Conservation (phyloP, 78 protist genomes). For the Dictyostelium purpureum region DNA sequence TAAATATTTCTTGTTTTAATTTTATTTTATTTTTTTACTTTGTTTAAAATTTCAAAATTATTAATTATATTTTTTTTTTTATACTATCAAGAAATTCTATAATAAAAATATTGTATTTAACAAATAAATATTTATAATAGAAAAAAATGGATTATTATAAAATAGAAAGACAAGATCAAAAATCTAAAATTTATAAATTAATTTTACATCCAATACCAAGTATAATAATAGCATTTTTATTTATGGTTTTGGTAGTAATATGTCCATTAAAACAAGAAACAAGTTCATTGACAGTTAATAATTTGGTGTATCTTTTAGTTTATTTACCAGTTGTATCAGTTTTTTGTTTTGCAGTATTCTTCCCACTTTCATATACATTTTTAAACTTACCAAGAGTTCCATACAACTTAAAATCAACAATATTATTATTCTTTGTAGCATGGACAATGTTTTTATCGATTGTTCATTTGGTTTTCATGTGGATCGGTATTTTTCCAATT, state of each 20-base stretch:
- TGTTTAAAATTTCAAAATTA: too few relatives aligned
- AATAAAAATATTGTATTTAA: neutral
- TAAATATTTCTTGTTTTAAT: too few relatives aligned
- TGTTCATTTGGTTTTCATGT: neutral
- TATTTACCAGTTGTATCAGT: slow-evolving; percentile 40
- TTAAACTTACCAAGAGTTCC: slow-evolving; percentile 55
- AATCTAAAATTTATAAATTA: neutral
- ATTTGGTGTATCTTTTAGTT: slow-evolving; percentile 11
- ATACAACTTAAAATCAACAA: neutral
- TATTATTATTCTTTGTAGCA: neutral
- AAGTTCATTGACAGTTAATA: neutral
- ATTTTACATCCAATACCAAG: slow-evolving; percentile 7
- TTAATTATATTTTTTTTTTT: too few relatives aligned
- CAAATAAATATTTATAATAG: neutral
- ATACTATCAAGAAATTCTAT: neutral
- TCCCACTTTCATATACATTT: slow-evolving; percentile 20
- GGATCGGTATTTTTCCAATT: neutral
- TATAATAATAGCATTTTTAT: slow-evolving; percentile 2
- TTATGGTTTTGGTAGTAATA: slow-evolving; percentile 24
- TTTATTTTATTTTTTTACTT: too few relatives aligned
- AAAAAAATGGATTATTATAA: slow-evolving; percentile 2
- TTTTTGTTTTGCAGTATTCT: slow-evolving; percentile 55
- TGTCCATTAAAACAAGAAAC: slow-evolving; percentile 1
- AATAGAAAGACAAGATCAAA: slow-evolving; percentile 9
- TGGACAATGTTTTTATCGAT: slow-evolving; percentile 2